phyloP scores from a whole-genome alignment of 345 rosid genomes.

The Noccaea bulbosa region DNA sequence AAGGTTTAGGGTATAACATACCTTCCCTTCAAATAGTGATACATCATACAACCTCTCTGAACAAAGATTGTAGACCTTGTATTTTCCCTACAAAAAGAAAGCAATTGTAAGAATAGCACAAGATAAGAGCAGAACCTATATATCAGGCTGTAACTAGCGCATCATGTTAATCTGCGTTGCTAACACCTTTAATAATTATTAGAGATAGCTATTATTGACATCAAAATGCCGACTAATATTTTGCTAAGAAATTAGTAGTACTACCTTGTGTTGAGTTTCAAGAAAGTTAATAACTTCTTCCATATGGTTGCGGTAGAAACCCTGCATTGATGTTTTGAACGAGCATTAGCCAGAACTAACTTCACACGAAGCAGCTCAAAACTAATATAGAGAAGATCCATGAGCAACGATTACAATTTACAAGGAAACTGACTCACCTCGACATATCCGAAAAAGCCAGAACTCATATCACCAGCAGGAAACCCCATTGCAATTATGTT shows the following conservation, averaged over 20 bases:
- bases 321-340: constrained; percentile 58
- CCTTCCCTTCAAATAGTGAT: constrained; percentile 90
- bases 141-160: not conserved
- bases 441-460: constrained; percentile 85
- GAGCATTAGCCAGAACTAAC: not conserved
- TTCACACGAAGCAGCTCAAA: not conserved
- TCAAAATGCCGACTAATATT: not conserved
- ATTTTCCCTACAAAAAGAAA: constrained; percentile 62
- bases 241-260: constrained; percentile 14
- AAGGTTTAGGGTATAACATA: constrained; percentile 25
- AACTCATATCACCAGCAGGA: constrained; percentile 95
- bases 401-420: constrained; percentile 1
- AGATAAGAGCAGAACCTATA: constrained; percentile 5
- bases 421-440: constrained; percentile 60
- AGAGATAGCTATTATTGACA: constrained; percentile 2
- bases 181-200: not conserved
- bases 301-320: constrained; percentile 89
- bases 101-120: constrained; percentile 13
- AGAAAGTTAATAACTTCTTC: constrained; percentile 92
- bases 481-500: constrained; percentile 94
- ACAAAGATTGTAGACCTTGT: constrained; percentile 91
- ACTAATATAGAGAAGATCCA: constrained; percentile 2
- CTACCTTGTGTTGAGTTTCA: constrained; percentile 88
- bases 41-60: constrained; percentile 91
- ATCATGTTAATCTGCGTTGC: constrained; percentile 4